phyloP scores from a whole-genome alignment of 306 rosid genomes.

The Quercus ilex region DNA sequence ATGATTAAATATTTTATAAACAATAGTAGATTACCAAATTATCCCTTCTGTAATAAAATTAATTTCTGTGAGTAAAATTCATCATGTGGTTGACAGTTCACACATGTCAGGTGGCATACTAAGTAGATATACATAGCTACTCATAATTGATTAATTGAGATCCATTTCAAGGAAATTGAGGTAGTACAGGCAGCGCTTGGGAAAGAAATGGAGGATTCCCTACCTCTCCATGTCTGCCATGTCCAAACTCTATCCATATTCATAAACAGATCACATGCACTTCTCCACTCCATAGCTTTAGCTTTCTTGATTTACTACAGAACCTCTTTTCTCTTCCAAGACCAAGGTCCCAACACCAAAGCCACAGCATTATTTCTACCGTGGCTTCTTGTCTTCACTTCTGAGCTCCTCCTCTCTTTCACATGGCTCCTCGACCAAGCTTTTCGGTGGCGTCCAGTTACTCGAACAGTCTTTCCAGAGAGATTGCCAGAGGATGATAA shows the following conservation, averaged over 20 bases:
- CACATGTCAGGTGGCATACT: no score
- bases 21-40: no score
- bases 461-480: slow-evolving; percentile 48
- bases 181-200: no score
- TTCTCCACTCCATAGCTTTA: slow-evolving; percentile 49
- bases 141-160: no score
- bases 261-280: slow-evolving; percentile 46
- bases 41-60: no score
- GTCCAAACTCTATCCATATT: slow-evolving; percentile 34
- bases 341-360: slow-evolving; percentile 19
- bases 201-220: slow-evolving; percentile 35
- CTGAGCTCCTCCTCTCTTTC: slow-evolving; percentile 61
- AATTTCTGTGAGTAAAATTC: no score
- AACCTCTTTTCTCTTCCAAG: slow-evolving; percentile 32
- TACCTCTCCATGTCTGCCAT: slow-evolving; percentile 40
- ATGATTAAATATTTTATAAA: no score
- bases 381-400: slow-evolving; percentile 49
- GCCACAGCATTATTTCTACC: slow-evolving; percentile 24
- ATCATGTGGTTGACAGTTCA: no score
- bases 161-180: no score
- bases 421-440: slow-evolving; percentile 61
- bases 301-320: slow-evolving; percentile 53
- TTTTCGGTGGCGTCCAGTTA: slow-evolving; percentile 50
- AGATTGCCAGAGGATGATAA: slow-evolving; percentile 48
- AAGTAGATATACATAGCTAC: no score